Evolutionary conservation across 441 rosid species (phyloP).

Genomic region (Brassica hybrid): DNA sequence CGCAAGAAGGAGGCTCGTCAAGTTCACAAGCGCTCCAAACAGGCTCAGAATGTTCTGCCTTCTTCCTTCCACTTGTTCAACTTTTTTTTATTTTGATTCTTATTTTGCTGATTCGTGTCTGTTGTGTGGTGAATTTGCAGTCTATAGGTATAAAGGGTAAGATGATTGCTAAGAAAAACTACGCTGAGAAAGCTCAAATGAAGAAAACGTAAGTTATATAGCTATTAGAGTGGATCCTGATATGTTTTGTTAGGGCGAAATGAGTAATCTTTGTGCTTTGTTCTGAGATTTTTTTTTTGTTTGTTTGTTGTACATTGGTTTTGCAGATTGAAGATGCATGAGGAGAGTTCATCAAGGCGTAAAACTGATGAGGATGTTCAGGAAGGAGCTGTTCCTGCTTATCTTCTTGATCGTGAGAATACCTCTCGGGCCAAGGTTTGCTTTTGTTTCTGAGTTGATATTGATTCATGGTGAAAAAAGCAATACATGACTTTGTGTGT

Average conservation of each 20-base stretch:
- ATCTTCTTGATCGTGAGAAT: constrained; percentile 88
- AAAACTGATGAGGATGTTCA: constrained; percentile 83
- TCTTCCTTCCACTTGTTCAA: not conserved
- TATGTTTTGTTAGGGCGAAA: not conserved
- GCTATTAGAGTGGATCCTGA: not conserved
- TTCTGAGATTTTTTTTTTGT: not conserved
- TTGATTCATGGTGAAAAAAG: constrained; percentile 5
- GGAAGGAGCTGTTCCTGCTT: constrained; percentile 95
- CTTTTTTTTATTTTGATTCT: not conserved
- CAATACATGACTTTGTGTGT: constrained; percentile 9
- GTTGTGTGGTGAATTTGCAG: constrained; percentile 38
- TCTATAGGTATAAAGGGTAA: constrained; percentile 92
- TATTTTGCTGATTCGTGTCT: not conserved
- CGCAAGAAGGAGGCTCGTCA: constrained; percentile 4
- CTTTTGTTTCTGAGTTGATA: not conserved
- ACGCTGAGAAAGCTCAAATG: constrained; percentile 92
- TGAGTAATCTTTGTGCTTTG: not conserved
- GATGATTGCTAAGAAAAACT: constrained; percentile 90
- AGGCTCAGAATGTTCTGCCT: not conserved
- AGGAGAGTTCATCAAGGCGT: constrained; percentile 74
- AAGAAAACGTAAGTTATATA: constrained; percentile 75
- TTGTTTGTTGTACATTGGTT: not conserved
- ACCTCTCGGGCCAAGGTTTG: constrained; percentile 81
- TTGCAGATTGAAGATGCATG: constrained; percentile 84
- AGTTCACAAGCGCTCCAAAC: constrained; percentile 3